These are phyloP conservation scores for Dichotomocladium elegans DNA, from an alignment of 371 early-diverging fungal species.

Conservation along the genomic window DNA sequence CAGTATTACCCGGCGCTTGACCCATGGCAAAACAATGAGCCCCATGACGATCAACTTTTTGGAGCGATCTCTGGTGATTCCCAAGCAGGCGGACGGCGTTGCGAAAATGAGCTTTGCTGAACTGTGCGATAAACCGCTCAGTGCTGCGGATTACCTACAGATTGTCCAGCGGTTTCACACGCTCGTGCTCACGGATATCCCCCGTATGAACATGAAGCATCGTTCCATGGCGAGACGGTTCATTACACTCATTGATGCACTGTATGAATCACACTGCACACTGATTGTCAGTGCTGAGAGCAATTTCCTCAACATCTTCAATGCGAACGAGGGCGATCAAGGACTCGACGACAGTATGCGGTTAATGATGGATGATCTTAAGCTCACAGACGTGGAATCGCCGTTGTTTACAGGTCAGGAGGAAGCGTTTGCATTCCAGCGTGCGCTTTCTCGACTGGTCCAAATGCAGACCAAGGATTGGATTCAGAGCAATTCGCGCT, in stretches of 20 bases:
- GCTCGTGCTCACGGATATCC: conserved; percentile 81
- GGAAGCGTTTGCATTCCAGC: conserved; percentile 94
- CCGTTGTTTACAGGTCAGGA: conserved; percentile 86
- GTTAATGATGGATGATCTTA: conserved; percentile 34
- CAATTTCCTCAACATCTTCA: conserved; percentile 64
- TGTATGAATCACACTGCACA: conserved; percentile 74
- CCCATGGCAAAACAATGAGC: conserved; percentile 23
- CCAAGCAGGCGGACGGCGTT: conserved; percentile 60
- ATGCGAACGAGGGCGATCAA: conserved; percentile 43
- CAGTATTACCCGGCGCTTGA: conserved; percentile 25
- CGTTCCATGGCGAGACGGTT: conserved; percentile 89
- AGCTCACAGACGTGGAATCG: conserved; percentile 48
- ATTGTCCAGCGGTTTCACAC: conserved; percentile 69
- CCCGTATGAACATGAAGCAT: conserved; percentile 75
- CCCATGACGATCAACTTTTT: conserved; percentile 62
- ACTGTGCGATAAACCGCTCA: conserved; percentile 79
- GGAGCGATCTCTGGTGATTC: conserved; percentile 67
- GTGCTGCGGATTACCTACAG: conserved; percentile 90
- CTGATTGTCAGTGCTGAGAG: conserved; percentile 73
- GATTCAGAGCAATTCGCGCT: conserved; percentile 26
- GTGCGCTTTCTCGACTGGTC: conserved; percentile 83
- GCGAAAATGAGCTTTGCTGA: conserved; percentile 77
- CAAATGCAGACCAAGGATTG: conserved; percentile 84
- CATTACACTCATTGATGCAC: conserved; percentile 91
- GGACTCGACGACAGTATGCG: conserved; percentile 35